Conservation (phyloP, 2,329 filamentous ascomycete genomes). For the Trichoderma asperellum region DNA sequence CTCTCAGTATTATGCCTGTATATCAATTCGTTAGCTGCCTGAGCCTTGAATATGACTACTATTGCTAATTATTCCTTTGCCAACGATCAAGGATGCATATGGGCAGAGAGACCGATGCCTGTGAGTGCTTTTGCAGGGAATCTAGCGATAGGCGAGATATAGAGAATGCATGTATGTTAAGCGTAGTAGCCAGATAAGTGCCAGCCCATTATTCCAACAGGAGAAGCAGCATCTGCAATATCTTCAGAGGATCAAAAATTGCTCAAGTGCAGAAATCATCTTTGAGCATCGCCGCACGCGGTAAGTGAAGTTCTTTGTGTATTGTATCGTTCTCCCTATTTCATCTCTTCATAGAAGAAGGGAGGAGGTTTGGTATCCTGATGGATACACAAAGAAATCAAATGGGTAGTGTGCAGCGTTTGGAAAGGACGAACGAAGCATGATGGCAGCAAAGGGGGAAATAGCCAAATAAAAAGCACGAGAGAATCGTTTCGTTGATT, state of each 20-base stretch:
- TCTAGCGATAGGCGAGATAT: neutral
- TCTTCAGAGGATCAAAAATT: neutral
- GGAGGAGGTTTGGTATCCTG: neutral
- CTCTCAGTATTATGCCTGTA: neutral
- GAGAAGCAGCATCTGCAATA: neutral
- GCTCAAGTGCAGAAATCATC: neutral
- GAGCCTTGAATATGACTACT: neutral
- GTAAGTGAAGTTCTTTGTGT: neutral
- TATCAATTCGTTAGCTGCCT: neutral
- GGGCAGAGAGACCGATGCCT: neutral
- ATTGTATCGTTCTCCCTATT: neutral
- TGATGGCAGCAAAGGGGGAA: neutral
- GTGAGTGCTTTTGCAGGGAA: neutral
- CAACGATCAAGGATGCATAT: neutral
- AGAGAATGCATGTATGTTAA: neutral
- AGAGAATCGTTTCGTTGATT: neutral
- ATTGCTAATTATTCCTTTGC: neutral
- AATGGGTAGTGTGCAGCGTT: neutral
- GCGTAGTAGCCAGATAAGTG: neutral
- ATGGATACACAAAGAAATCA: neutral
- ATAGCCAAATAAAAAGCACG: too few relatives aligned
- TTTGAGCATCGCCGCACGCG: neutral
- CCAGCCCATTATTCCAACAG: neutral
- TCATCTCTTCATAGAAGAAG: neutral
- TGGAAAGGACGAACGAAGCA: neutral